Conservation (phyloP, 306 rosid genomes). For the Castanopsis chinensis region DNA sequence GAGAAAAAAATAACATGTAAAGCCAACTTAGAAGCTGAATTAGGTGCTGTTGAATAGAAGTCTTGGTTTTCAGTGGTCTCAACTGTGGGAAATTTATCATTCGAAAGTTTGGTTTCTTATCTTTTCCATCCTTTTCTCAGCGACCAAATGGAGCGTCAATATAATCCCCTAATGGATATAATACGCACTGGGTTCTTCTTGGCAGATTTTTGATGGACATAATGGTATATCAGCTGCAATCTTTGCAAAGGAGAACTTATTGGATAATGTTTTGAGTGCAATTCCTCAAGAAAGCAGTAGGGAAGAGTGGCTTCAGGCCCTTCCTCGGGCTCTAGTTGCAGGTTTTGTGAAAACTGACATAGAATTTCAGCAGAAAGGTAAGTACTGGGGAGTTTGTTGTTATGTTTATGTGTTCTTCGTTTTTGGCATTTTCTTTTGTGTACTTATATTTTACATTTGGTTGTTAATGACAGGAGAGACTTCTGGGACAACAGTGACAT, state of each 20-base stretch:
- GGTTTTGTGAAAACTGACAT: conserved; percentile 98
- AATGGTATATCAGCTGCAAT: conserved; percentile 97
- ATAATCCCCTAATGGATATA: conserved; percentile 29
- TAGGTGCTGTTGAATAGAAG: conserved; percentile 14
- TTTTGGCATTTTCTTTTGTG: conserved; percentile 4
- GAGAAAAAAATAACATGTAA: neutral
- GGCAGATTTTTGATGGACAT: conserved; percentile 97
- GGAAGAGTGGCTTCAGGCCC: conserved; percentile 94
- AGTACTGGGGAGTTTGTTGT: neutral
- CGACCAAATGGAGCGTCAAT: conserved; percentile 25
- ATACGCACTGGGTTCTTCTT: conserved; percentile 38
- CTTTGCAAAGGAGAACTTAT: conserved; percentile 75
- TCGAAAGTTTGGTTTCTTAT: conserved; percentile 19
- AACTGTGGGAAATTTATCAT: conserved; percentile 16
- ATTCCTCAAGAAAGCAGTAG: conserved; percentile 86
- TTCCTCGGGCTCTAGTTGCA: conserved; percentile 95
- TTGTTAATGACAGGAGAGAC: conserved; percentile 74
- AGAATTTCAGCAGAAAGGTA: conserved; percentile 96
- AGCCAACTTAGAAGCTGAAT: neutral
- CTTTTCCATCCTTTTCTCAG: conserved; percentile 33
- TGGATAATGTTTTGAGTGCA: conserved; percentile 84
- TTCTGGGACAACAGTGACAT: conserved; percentile 97
- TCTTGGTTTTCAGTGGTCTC: conserved; percentile 1
- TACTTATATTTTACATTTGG: conserved; percentile 12
- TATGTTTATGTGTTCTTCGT: neutral